Conservation (phyloP, 1,139 yeast genomes). For the Scheffersomyces illinoinensis region DNA sequence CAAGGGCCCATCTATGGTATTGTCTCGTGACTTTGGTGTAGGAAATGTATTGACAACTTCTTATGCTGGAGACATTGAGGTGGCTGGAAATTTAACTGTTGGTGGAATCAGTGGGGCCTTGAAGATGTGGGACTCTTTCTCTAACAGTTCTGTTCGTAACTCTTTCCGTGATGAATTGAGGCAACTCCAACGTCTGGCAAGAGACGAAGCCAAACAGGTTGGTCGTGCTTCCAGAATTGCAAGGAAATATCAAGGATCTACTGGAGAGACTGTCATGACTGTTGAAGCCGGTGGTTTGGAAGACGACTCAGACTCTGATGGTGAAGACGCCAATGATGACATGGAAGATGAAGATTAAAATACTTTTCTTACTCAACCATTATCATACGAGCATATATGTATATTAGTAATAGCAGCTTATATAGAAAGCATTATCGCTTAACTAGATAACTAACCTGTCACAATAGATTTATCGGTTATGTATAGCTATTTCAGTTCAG, state of each 20-base stretch:
- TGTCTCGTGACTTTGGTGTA: constrained; percentile 86
- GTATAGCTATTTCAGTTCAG: background rate
- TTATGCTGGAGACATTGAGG: constrained; percentile 87
- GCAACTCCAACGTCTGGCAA: constrained; percentile 55
- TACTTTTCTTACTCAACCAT: background rate
- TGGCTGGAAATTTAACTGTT: constrained; percentile 77
- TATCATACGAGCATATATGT: background rate
- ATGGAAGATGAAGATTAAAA: constrained; percentile 15
- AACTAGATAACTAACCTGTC: too few relatives aligned
- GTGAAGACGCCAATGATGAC: constrained; percentile 36
- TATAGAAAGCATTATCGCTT: background rate
- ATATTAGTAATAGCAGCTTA: background rate
- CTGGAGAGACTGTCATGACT: constrained; percentile 56
- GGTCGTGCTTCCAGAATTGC: constrained; percentile 74
- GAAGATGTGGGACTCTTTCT: constrained; percentile 91
- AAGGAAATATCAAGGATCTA: constrained; percentile 57
- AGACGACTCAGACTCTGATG: constrained; percentile 60
- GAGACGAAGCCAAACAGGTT: constrained; percentile 50
- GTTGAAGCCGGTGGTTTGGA: constrained; percentile 61
- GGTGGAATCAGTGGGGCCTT: constrained; percentile 88
- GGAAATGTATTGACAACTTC: constrained; percentile 86
- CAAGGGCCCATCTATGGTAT: constrained; percentile 81
- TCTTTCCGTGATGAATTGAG: constrained; percentile 62
- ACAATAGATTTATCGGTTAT: too few relatives aligned
- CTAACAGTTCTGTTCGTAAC: constrained; percentile 75